A percentile compares a stretch with the other conserved stretches of the same genome.
Evolutionary conservation across 129 eudicot species (phyloP).

Genomic region (Chrysanthemum lavandulifolium): DNA sequence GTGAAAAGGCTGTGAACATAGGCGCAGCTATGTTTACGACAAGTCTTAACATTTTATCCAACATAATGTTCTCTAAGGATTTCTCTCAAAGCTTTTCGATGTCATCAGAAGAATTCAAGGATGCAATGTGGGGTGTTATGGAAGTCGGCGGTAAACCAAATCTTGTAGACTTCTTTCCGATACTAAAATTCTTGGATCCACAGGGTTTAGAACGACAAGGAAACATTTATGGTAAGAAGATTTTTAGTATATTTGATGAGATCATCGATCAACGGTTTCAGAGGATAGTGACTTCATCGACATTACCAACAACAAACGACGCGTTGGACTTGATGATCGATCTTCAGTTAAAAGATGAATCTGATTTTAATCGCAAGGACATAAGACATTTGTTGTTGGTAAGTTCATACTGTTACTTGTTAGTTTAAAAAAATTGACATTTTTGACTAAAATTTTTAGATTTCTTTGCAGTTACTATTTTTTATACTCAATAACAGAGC

Average conservation of each 20-base stretch:
- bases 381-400: no score
- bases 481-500: no score
- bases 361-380: no score
- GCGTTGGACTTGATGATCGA: no score
- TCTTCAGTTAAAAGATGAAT: no score
- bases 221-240: not conserved
- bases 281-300: not conserved
- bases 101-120: constrained; percentile 39
- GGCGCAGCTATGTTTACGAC: constrained; percentile 46
- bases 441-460: no score
- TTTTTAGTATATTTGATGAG: constrained; percentile 9
- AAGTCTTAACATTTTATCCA: constrained; percentile 43
- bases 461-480: no score
- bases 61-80: constrained; percentile 45
- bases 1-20: constrained; percentile 30
- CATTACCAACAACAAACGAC: not conserved
- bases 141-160: constrained; percentile 34
- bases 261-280: constrained; percentile 13
- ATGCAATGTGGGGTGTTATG: constrained; percentile 21
- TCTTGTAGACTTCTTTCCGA: constrained; percentile 45
- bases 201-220: constrained; percentile 20
- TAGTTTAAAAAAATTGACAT: no score
- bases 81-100: constrained; percentile 24
- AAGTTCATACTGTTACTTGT: no score
- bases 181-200: constrained; percentile 35